These are phyloP conservation scores for Apocynum venetum DNA, from an alignment of 257 asterid species.

Conservation along the genomic window DNA sequence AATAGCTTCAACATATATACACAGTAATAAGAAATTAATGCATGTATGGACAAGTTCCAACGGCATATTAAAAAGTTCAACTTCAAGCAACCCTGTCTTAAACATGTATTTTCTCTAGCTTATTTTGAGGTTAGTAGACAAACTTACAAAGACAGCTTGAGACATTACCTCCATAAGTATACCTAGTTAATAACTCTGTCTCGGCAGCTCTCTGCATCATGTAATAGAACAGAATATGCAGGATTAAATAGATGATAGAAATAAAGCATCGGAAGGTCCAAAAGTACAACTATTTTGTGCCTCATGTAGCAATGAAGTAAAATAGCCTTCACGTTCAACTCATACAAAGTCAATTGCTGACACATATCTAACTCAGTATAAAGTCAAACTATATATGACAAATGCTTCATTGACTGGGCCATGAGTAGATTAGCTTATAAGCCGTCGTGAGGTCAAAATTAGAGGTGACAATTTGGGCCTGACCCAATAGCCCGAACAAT, in stretches of 20 bases:
- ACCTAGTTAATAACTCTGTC: conserved; percentile 78
- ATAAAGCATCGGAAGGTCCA: not conserved
- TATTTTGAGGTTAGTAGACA: not conserved
- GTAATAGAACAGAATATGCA: conserved; percentile 13
- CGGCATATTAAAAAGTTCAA: not conserved
- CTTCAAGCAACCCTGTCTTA: not conserved
- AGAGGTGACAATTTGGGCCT: no score
- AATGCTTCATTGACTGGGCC: not conserved
- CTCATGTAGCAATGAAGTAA: not conserved
- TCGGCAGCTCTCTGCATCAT: conserved; percentile 88
- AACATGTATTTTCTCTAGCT: not conserved
- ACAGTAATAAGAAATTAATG: not conserved
- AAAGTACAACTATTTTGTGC: not conserved
- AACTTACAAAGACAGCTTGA: not conserved
- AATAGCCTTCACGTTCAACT: not conserved
- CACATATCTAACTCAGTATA: not conserved
- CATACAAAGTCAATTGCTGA: not conserved
- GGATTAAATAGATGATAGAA: not conserved
- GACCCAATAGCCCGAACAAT: no score
- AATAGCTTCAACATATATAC: not conserved
- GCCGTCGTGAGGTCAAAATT: not conserved
- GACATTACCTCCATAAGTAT: conserved; percentile 82
- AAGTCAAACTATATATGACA: not conserved
- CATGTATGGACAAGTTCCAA: not conserved
- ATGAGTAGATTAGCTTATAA: not conserved